Evolutionary conservation across 2,329 filamentous ascomycete genomes (phyloP).

Genomic region (Aspergillus flavus): DNA sequence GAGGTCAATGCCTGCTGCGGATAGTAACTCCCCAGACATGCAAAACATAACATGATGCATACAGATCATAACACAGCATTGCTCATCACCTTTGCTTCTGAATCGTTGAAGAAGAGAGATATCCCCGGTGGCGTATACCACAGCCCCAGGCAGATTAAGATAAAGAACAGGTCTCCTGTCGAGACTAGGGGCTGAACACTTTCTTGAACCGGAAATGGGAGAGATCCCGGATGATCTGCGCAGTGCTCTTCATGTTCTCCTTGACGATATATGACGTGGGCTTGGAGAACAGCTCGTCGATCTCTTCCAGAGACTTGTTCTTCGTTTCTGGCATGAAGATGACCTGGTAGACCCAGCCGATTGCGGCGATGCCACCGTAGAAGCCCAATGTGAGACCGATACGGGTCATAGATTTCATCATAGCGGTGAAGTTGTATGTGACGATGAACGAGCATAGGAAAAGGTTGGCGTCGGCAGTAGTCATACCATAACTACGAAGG

Average conservation of each 20-base stretch:
- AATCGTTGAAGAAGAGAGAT: neutral
- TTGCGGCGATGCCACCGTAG: conserved; percentile 71
- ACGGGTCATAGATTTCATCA: conserved; percentile 68
- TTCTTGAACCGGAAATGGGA: conserved; percentile 48
- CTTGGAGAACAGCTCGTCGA: conserved; percentile 66
- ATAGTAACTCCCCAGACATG: neutral
- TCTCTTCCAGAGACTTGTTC: conserved; percentile 70
- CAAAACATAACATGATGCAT: neutral
- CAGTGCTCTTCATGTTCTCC: conserved; percentile 56
- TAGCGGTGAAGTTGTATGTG: conserved; percentile 73
- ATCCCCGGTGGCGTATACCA: neutral
- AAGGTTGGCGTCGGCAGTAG: conserved; percentile 66
- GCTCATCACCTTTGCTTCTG: neutral
- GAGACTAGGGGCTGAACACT: conserved; percentile 44
- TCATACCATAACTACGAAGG: conserved; percentile 73
- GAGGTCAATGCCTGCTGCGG: neutral
- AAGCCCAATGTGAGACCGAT: conserved; percentile 71
- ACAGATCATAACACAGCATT: neutral
- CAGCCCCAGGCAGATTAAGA: neutral
- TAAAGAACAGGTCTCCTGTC: neutral
- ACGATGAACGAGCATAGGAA: conserved; percentile 74
- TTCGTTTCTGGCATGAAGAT: conserved; percentile 78
- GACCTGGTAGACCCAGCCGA: conserved; percentile 73
- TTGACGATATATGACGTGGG: conserved; percentile 65
- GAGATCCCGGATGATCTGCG: conserved; percentile 50